Conservation (phyloP, 371 early-diverging fungal genomes). For the Mucor circinelloides region DNA sequence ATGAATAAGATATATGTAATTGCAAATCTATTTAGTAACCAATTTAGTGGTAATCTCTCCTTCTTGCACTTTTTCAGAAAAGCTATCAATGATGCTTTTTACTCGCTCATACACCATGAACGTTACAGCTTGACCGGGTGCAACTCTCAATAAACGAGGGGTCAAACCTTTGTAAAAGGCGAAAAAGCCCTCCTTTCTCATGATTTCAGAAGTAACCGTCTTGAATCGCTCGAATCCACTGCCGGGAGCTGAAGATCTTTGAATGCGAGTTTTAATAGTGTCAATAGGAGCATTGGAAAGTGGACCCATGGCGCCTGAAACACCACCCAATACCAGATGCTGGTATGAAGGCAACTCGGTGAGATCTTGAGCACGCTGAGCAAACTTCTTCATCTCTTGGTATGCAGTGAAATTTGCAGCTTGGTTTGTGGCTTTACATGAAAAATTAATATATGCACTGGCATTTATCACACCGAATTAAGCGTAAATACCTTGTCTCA, state of each 20-base stretch:
- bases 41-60: constrained; percentile 28
- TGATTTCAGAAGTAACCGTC: constrained; percentile 69
- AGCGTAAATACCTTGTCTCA: constrained; percentile 77
- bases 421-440: constrained; percentile 87
- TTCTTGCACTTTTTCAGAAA: constrained; percentile 47
- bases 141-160: constrained; percentile 90
- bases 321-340: constrained; percentile 85
- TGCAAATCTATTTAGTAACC: not conserved
- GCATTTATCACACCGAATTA: not conserved
- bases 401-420: constrained; percentile 98
- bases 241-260: constrained; percentile 78
- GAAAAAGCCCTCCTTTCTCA: constrained; percentile 87
- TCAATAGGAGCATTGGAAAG: constrained; percentile 97
- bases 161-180: constrained; percentile 97
- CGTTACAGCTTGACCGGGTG: constrained; percentile 88
- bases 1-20: not conserved
- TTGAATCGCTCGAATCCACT: constrained; percentile 81
- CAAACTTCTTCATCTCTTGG: constrained; percentile 84
- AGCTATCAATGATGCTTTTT: constrained; percentile 68
- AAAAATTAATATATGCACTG: not conserved
- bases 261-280: constrained; percentile 98
- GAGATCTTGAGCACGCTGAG: constrained; percentile 64
- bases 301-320: constrained; percentile 96
- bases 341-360: constrained; percentile 93
- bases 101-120: constrained; percentile 90